phyloP scores from a whole-genome alignment of 2,329 filamentous ascomycete genomes.

The Sarocladiaceae sp. region DNA sequence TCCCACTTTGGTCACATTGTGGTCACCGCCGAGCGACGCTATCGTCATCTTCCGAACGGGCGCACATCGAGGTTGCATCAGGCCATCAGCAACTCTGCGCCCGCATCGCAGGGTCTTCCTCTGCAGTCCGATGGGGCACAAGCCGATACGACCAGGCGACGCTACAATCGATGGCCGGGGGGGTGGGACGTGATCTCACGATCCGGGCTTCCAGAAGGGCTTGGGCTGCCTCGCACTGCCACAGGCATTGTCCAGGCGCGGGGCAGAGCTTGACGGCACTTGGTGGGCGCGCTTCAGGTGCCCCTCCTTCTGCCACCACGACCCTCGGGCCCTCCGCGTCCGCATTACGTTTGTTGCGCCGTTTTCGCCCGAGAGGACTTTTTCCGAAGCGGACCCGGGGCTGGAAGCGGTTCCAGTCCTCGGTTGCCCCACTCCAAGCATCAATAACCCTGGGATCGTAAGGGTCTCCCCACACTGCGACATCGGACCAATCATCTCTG shows the following conservation, averaged over 20 bases:
- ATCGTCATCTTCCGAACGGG: conserved; percentile 8
- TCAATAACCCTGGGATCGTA: neutral
- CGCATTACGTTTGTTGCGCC: neutral
- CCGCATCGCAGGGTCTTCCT: neutral
- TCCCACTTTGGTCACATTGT: neutral
- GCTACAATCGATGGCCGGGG: neutral
- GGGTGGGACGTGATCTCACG: neutral
- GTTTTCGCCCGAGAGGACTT: conserved; percentile 8
- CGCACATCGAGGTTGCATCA: neutral
- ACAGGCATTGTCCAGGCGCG: neutral
- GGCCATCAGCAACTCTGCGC: neutral
- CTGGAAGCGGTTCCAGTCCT: neutral
- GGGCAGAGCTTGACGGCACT: neutral
- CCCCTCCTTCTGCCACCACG: neutral
- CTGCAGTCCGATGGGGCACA: neutral
- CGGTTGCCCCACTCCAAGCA: neutral
- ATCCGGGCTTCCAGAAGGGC: neutral
- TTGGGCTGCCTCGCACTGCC: neutral
- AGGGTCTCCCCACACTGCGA: neutral
- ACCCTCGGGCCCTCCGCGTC: neutral
- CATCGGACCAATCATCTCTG: neutral
- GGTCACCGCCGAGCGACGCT: conserved; percentile 5
- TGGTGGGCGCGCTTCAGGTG: neutral
- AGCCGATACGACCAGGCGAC: neutral
- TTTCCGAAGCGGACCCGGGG: neutral